A percentile compares a stretch with the other conserved stretches of the same genome.
phyloP scores from a whole-genome alignment of 208 protist species.

The Leishmania major region DNA sequence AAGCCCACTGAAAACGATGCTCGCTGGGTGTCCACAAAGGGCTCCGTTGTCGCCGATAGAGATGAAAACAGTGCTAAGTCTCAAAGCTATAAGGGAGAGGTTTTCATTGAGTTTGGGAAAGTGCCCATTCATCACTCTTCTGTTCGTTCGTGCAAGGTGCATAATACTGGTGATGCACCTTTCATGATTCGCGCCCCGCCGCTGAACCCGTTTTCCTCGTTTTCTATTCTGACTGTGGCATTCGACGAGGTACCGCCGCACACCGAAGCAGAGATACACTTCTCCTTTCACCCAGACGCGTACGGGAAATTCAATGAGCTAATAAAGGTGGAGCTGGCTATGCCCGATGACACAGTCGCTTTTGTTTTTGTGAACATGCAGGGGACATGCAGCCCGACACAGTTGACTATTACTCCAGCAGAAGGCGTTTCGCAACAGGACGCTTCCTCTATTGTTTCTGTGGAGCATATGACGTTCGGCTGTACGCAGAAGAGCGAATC shows the following conservation, averaged over 20 bases:
- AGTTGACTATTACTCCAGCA: slow-evolving; percentile 47
- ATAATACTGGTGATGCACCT: slow-evolving; percentile 35
- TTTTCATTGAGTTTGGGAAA: slow-evolving; percentile 60
- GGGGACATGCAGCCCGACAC: slow-evolving; percentile 56
- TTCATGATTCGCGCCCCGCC: slow-evolving; percentile 51
- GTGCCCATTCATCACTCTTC: slow-evolving; percentile 53
- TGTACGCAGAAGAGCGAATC: slow-evolving; percentile 37
- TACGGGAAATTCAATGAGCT: slow-evolving; percentile 58
- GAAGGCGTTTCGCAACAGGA: slow-evolving; percentile 10
- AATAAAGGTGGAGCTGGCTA: slow-evolving; percentile 40
- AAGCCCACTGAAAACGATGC: not conserved
- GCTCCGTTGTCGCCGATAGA: not conserved
- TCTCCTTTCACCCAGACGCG: slow-evolving; percentile 63
- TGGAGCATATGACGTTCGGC: slow-evolving; percentile 30
- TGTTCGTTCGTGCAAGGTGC: slow-evolving; percentile 45
- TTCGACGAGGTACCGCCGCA: slow-evolving; percentile 27
- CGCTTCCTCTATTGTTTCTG: slow-evolving; percentile 26
- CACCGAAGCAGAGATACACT: slow-evolving; percentile 36
- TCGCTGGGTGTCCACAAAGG: not conserved
- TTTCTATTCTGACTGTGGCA: slow-evolving; percentile 50
- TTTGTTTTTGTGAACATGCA: slow-evolving; percentile 36
- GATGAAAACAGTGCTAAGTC: not conserved
- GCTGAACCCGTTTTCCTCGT: slow-evolving; percentile 58
- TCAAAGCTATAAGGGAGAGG: slow-evolving; percentile 8
- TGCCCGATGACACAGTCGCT: not conserved